Conservation (phyloP, 495 filamentous ascomycete genomes). For the Thermothielavioides terrestris region DNA sequence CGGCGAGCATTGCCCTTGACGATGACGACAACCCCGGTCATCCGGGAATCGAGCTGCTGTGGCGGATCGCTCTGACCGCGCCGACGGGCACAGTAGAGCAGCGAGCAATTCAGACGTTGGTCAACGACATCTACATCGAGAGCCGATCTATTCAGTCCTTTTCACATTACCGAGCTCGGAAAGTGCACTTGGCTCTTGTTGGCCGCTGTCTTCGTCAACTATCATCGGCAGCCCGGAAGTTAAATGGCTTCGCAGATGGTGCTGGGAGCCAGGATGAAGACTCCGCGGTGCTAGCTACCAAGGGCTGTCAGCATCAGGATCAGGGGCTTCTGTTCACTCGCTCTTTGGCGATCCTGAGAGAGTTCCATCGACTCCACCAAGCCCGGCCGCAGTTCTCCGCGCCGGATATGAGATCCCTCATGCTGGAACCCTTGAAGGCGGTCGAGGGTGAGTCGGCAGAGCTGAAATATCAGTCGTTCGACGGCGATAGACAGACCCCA, state of each 20-base stretch:
- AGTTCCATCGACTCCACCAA: slow-evolving; percentile 42
- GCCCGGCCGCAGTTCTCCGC: slow-evolving; percentile 39
- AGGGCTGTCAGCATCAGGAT: slow-evolving; percentile 35
- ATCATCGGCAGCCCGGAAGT: slow-evolving; percentile 52
- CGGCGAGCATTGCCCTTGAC: slow-evolving; percentile 32
- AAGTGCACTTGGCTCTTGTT: slow-evolving; percentile 70
- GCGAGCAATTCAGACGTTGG: slow-evolving; percentile 58
- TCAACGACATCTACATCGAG: slow-evolving; percentile 60
- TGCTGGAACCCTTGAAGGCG: slow-evolving; percentile 29
- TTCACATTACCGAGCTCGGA: slow-evolving; percentile 35
- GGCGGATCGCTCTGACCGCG: slow-evolving; percentile 70
- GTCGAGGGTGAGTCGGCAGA: slow-evolving; percentile 51
- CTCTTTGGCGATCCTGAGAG: slow-evolving; percentile 46
- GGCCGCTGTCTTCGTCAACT: slow-evolving; percentile 71
- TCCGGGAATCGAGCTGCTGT: slow-evolving; percentile 66
- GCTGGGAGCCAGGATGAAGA: slow-evolving; percentile 39
- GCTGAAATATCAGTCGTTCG: slow-evolving; percentile 66
- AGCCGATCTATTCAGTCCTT: slow-evolving; percentile 36
- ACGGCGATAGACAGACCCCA: slow-evolving; percentile 47
- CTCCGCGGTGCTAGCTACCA: slow-evolving; percentile 40
- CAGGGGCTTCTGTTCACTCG: slow-evolving; percentile 58
- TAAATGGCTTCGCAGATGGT: slow-evolving; percentile 43
- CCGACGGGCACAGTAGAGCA: slow-evolving; percentile 60
- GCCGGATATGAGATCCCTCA: slow-evolving; percentile 39
- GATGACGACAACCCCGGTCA: slow-evolving; percentile 34